Base-by-base conservation (phyloP, 192 early-diverging fungal species). In the Allomyces javanicus region DNA sequence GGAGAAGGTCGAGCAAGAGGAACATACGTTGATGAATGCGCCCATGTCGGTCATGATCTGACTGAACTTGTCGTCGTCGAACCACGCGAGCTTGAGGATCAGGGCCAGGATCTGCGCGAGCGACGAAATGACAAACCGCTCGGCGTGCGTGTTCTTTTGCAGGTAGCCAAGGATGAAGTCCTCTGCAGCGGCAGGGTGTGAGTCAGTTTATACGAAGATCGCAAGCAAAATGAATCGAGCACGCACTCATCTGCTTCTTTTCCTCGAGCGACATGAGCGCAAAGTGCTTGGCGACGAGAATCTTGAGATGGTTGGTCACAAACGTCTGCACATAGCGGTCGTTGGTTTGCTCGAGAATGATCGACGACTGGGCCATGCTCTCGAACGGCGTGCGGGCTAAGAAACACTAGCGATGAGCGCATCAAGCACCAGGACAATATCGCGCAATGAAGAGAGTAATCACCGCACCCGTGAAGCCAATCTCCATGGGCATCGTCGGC, bases 31-130 rank as follows among this genome's bases (percentile, higher is more conserved):
- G 23, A 85, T 74, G 62, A 83, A 85, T 40, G 82, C 76, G 33
- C 77, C 66, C n/a, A 85, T 65, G 40, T 80, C 77, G 26, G 76
- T 69, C 25, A 78, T 50, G 5, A 85, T 69, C 22, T 79, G 72
- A 22, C 74, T 73, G 64, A 88, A 90, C 67, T 83, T 79, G 24
- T 86, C 84, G 25, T 77, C 68, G 64, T 90, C 88, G 43, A 85
- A 77, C 87, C 88, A 90, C 25, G 85, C 86, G 12, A 87, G 62
- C 65, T 83, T 85, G 21, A 85, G 83, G 44, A 89, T 74, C 21
- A 81, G 61, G 3, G 84, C 75, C 69, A 87, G 81, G 10, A 89
- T 73, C 67, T 81, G 74, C 4, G 81, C 78, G 23, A 86, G 71
- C 62, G 75, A 75, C 21, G 77, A 72, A 62, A 82, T 77, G 62